phyloP scores from a whole-genome alignment of 2,329 filamentous ascomycete species.

The Xylaria sp. region DNA sequence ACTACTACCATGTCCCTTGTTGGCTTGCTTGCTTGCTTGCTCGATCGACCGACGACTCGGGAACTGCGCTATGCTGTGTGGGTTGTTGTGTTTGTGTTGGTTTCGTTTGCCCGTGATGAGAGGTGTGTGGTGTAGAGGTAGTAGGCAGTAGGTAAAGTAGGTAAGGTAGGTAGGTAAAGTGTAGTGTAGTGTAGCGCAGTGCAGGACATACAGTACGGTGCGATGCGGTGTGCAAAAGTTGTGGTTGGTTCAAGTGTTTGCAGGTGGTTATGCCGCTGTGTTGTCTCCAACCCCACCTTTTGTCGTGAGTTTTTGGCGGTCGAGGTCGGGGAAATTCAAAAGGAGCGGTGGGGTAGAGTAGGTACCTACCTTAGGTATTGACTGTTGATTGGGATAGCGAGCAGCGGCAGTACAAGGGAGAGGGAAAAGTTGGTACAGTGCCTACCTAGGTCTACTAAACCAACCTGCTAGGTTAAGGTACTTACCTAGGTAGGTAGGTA shows the following conservation, averaged over 20 bases:
- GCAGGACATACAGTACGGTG: background rate
- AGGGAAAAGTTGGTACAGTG: background rate
- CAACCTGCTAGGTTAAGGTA: too few species aligned
- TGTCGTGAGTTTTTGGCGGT: constrained; percentile 10
- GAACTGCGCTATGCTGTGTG: background rate
- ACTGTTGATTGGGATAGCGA: too few species aligned
- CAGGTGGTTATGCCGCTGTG: background rate
- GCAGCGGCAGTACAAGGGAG: too few species aligned
- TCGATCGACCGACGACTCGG: background rate
- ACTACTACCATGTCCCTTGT: background rate
- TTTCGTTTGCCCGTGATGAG: background rate
- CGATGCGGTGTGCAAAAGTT: background rate
- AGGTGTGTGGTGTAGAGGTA: too few species aligned
- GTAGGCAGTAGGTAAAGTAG: too few species aligned
- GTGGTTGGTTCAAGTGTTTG: background rate
- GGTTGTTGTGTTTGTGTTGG: background rate
- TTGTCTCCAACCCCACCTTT: background rate
- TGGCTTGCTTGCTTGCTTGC: background rate
- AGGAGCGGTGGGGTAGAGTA: constrained; percentile 9
- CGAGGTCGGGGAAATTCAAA: constrained; percentile 4
- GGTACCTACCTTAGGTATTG: too few species aligned
- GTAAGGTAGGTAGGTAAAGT: too few species aligned
- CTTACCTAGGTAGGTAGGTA: too few species aligned
- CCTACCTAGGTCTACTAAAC: too few species aligned
- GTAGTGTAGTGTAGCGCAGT: too few species aligned